Base-by-base conservation (phyloP, 1,139 yeast genomes). In the Sugiyamaella castrensis region DNA sequence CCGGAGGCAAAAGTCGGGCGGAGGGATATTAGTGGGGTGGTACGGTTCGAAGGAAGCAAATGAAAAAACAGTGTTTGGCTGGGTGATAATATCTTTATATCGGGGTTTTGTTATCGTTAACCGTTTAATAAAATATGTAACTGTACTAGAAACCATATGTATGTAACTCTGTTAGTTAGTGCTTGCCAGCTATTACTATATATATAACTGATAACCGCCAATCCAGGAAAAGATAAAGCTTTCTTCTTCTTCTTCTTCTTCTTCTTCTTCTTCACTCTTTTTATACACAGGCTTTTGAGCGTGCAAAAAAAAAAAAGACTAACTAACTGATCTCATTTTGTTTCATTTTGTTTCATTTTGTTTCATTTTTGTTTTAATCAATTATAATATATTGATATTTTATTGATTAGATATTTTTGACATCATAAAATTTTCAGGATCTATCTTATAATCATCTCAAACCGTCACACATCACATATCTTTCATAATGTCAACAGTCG, bases 401-500 rank as follows among this genome's bases (percentile, higher is more conserved):
- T 31, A 33, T 24, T 16, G 15, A 6, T 2, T 13, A 9, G 5
- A 8, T 29, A 24, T 30, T 27, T 29, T 16, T 13, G 12, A 9
- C 34, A n/a, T 40, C 24, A n/a, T n/a, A n/a, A n/a, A n/a, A n/a
- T n/a, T n/a, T n/a, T n/a, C n/a, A n/a, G n/a, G n/a, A n/a, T n/a
- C n/a, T n/a, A n/a, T n/a, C n/a, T n/a, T n/a, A n/a, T 9, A 8
- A 40, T 12, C n/a, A 32, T 12, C 24, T 19, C 35, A 12, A 7
- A 7, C 31, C 8, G 6, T 10, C 29, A 40, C 15, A 16, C 12
- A 36, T n/a, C n/a, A n/a, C n/a, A n/a, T n/a, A n/a, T n/a, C n/a
- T n/a, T n/a, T n/a, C 33, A 57, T 26, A 35, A 53, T 57, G 61
- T 51, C 62, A 27, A 47, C 61, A 24, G 55, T 56, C 30, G 47